Evolutionary conservation across 352 stramenopile species (phyloP).

Genomic region (Plasmopara halstedii): DNA sequence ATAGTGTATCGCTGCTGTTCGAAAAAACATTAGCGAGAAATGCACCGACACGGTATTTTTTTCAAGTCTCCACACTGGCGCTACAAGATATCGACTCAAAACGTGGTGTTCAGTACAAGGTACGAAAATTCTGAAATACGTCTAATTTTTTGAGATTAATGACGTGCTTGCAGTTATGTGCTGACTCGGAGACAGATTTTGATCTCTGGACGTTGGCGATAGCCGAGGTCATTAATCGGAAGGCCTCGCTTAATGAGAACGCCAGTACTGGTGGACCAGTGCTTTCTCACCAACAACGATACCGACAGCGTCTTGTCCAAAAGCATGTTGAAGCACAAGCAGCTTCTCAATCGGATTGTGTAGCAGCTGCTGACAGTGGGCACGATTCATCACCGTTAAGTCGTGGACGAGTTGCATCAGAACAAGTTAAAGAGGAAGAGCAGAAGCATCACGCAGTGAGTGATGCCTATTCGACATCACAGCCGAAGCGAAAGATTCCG

Average conservation of each 20-base stretch:
- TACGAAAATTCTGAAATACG: slow-evolving; percentile 9
- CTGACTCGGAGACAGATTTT: slow-evolving; percentile 69
- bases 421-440: background rate
- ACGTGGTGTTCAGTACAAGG: slow-evolving; percentile 78
- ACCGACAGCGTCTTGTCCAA: slow-evolving; percentile 59
- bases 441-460: background rate
- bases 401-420: slow-evolving; percentile 2
- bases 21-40: slow-evolving; percentile 74
- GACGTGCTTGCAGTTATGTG: slow-evolving; percentile 43
- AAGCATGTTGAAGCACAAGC: slow-evolving; percentile 32
- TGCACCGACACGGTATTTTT: slow-evolving; percentile 75
- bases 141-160: slow-evolving; percentile 3
- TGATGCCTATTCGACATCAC: background rate
- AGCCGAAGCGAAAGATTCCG: slow-evolving; percentile 19
- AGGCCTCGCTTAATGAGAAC: slow-evolving; percentile 33
- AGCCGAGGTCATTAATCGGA: slow-evolving; percentile 66
- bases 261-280: slow-evolving; percentile 18
- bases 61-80: slow-evolving; percentile 71
- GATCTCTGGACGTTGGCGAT: slow-evolving; percentile 75
- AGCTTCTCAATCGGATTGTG: slow-evolving; percentile 6
- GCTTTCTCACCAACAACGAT: slow-evolving; percentile 69
- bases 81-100: slow-evolving; percentile 77
- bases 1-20: slow-evolving; percentile 73
- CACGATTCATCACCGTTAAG: slow-evolving; percentile 5
- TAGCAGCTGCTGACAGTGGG: slow-evolving; percentile 3